A percentile compares a stretch with the other conserved stretches of the same genome.
Evolutionary conservation across 257 asterid species (phyloP).

Genomic region (Coffea eugenioides): DNA sequence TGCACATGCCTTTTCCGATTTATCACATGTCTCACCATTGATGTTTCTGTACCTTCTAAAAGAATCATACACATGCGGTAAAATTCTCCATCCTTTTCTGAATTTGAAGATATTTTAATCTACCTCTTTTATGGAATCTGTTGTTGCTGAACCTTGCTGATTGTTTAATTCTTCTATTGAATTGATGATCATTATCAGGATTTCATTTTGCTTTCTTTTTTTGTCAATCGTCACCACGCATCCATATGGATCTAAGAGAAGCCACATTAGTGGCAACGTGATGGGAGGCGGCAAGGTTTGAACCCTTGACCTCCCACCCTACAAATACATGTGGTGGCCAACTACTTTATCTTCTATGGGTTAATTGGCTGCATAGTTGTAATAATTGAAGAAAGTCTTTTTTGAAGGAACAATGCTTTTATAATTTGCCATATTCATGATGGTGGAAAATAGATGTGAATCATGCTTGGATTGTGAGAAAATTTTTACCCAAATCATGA

Average conservation of each 20-base stretch:
- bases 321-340: no score
- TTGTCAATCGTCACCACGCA: no score
- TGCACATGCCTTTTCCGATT: slow-evolving; percentile 70
- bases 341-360: not conserved
- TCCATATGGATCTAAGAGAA: no score
- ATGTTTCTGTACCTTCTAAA: slow-evolving; percentile 77
- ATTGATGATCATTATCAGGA: no score
- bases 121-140: not conserved
- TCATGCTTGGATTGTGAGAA: not conserved
- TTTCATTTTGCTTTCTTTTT: not conserved
- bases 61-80: slow-evolving; percentile 72
- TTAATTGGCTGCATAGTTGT: not conserved
- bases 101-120: not conserved
- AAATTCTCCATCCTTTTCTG: slow-evolving; percentile 19
- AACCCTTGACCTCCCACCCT: no score
- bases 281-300: no score
- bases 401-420: not conserved
- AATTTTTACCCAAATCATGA: no score
- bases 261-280: no score
- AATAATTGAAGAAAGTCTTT: not conserved
- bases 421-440: not conserved
- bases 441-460: not conserved
- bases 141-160: not conserved
- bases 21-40: slow-evolving; percentile 75
- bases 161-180: not conserved